Evolutionary conservation across 352 stramenopile species (phyloP).

Genomic region (Thraustochytrium striatum): DNA sequence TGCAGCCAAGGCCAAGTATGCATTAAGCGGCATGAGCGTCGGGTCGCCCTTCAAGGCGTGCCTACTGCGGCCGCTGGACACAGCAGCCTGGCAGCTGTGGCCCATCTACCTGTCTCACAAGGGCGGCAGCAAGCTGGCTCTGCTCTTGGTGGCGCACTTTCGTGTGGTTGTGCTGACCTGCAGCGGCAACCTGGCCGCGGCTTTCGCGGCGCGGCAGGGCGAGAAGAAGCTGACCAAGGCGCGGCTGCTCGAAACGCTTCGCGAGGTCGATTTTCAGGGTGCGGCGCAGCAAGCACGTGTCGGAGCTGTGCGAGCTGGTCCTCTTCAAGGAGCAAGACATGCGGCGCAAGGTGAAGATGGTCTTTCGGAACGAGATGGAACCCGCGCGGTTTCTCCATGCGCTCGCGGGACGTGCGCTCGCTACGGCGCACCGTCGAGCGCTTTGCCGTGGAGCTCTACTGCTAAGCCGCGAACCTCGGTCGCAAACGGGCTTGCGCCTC

Average conservation of each 20-base stretch:
- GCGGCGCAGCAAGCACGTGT: background rate
- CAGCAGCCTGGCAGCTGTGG: background rate
- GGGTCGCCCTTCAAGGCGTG: background rate
- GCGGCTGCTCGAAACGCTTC: background rate
- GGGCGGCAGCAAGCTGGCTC: background rate
- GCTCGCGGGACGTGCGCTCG: background rate
- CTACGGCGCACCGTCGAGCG: background rate
- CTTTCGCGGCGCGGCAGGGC: background rate
- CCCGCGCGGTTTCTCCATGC: background rate
- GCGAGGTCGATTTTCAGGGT: background rate
- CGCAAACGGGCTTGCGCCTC: too few species aligned
- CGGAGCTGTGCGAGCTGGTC: background rate
- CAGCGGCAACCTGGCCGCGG: background rate
- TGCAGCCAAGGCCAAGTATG: slow-evolving; percentile 3
- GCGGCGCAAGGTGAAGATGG: background rate
- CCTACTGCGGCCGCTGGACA: background rate
- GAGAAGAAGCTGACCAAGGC: background rate
- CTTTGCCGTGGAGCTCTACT: background rate
- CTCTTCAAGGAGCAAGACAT: background rate
- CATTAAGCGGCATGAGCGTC: background rate
- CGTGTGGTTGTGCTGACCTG: background rate
- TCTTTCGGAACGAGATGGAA: background rate
- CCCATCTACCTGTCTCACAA: background rate
- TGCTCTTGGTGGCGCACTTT: background rate
- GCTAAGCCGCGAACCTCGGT: too few species aligned